A percentile compares a stretch with the other conserved stretches of the same genome.
Evolutionary conservation across 345 rosid genomes (phyloP).

Genomic region (Acer negundo): DNA sequence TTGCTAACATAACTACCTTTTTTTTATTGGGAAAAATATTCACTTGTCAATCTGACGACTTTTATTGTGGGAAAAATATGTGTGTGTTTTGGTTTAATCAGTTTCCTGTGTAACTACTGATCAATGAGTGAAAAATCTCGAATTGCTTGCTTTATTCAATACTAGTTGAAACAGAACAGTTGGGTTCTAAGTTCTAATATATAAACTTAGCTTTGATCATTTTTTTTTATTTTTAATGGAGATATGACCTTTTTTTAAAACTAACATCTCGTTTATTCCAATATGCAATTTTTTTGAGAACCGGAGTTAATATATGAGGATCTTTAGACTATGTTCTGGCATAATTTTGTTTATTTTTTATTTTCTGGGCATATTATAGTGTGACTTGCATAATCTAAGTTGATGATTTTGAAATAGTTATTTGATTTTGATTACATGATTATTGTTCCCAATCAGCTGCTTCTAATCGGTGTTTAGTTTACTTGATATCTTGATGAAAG

Average conservation of each 20-base stretch:
- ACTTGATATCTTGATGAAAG: background rate
- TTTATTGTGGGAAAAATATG: background rate
- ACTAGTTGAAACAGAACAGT: too few species aligned
- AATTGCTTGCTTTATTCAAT: background rate
- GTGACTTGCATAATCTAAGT: background rate
- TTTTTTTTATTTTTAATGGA: background rate
- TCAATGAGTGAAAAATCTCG: background rate
- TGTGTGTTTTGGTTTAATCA: background rate
- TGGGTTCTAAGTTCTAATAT: background rate
- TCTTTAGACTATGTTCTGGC: too few species aligned
- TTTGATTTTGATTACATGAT: background rate
- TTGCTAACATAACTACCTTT: background rate
- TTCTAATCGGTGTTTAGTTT: background rate
- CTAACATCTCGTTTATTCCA: background rate
- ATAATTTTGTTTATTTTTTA: background rate
- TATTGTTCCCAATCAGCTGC: background rate
- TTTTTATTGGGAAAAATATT: background rate
- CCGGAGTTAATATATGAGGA: background rate
- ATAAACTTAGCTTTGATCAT: background rate
- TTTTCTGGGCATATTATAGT: background rate
- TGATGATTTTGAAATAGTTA: background rate
- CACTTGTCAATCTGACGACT: background rate
- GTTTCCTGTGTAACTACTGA: background rate
- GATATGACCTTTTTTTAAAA: background rate
- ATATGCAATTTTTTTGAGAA: background rate